Evolutionary conservation across 164 flowering plant species (phyloP).

Genomic region (Cinnamomum chago): DNA sequence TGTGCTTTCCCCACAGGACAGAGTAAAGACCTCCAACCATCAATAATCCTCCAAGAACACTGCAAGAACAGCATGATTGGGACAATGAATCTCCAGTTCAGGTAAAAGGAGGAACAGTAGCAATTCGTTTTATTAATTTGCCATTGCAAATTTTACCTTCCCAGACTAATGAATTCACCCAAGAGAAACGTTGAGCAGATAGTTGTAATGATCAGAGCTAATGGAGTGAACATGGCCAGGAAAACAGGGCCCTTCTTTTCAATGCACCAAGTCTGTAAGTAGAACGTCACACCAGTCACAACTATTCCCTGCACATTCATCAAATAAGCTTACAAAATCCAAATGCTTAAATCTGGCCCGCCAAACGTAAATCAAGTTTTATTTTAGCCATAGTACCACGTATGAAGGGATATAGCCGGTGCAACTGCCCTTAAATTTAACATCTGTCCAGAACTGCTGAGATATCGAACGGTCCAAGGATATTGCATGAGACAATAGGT

Average conservation of each 20-base stretch:
- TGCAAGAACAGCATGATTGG: constrained; percentile 4
- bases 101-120: not conserved
- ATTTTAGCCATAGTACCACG: too few species aligned
- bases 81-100: not conserved
- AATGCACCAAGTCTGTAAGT: constrained; percentile 66
- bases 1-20: constrained; percentile 18
- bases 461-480: too few species aligned
- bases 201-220: constrained; percentile 48
- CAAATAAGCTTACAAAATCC: too few species aligned
- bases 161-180: constrained; percentile 49
- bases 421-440: too few species aligned
- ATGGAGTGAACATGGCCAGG: constrained; percentile 60
- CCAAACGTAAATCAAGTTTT: too few species aligned
- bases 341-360: too few species aligned
- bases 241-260: constrained; percentile 78
- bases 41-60: constrained; percentile 17
- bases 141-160: constrained; percentile 40
- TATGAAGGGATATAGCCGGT: too few species aligned
- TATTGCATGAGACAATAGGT: too few species aligned
- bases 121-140: not conserved
- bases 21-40: constrained; percentile 21
- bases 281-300: constrained; percentile 43
- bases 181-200: constrained; percentile 43
- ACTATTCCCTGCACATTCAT: constrained; percentile 33
- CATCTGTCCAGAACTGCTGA: too few species aligned